A percentile compares a stretch with the other conserved stretches of the same genome.
phyloP scores from a whole-genome alignment of 2,329 filamentous ascomycete genomes.

The Botrytis cinerea region DNA sequence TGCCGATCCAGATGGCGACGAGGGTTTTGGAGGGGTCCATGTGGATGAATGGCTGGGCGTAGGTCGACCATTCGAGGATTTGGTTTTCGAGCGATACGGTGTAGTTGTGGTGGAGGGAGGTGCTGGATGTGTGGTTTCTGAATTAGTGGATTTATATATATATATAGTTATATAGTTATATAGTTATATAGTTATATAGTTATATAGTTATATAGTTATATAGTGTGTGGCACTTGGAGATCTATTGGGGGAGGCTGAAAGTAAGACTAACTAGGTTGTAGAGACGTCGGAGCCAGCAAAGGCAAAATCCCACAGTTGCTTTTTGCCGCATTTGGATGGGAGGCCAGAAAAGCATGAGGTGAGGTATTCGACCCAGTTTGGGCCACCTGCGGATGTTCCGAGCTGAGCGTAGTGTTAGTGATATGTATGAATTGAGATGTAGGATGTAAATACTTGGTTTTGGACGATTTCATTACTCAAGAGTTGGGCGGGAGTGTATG shows the following conservation, averaged over 20 bases:
- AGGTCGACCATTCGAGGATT: constrained; percentile 50
- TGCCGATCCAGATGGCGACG: constrained; percentile 56
- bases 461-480: constrained; percentile 53
- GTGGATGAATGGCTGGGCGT: constrained; percentile 40
- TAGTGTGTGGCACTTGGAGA: background rate
- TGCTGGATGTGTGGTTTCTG: constrained; percentile 37
- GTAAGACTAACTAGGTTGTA: constrained; percentile 23
- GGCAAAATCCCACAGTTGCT: constrained; percentile 58
- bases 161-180: too few species aligned
- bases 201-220: background rate
- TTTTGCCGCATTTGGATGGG: constrained; percentile 48
- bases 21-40: constrained; percentile 45
- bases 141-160: background rate
- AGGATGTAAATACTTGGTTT: constrained; percentile 43
- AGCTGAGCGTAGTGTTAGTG: background rate
- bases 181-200: too few species aligned
- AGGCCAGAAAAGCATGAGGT: constrained; percentile 53
- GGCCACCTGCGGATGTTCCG: constrained; percentile 18
- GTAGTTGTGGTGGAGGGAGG: constrained; percentile 53
- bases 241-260: too few species aligned
- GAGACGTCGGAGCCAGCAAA: constrained; percentile 56
- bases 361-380: constrained; percentile 54
- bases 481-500: constrained; percentile 48
- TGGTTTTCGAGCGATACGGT: constrained; percentile 53
- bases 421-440: constrained; percentile 36